Conservation (phyloP, 371 early-diverging fungal genomes). For the Circinella umbellata region DNA sequence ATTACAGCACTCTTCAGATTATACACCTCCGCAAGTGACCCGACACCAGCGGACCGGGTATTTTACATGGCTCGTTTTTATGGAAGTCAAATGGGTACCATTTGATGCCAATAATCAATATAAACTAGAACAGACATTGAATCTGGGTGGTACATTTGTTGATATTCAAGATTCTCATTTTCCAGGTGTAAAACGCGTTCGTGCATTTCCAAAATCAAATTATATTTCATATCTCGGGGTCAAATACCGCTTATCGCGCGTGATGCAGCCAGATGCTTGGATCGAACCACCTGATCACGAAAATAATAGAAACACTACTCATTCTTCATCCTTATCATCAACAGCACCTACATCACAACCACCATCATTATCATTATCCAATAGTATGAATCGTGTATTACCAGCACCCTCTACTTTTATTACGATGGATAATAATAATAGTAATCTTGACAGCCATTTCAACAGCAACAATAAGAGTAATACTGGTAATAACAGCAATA, state of each 20-base stretch:
- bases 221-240: constrained; percentile 53
- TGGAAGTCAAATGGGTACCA: constrained; percentile 49
- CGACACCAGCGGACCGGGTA: constrained; percentile 28
- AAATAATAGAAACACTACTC: constrained; percentile 1
- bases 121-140: constrained; percentile 50
- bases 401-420: neutral
- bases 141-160: constrained; percentile 54
- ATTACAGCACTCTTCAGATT: constrained; percentile 34
- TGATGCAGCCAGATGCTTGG: constrained; percentile 51
- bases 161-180: constrained; percentile 51
- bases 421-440: neutral
- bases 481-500: neutral
- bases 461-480: neutral
- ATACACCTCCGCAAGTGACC: constrained; percentile 19
- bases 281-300: constrained; percentile 33
- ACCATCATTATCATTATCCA: neutral
- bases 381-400: neutral
- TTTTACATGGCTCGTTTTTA: constrained; percentile 54
- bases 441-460: too few relatives aligned
- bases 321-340: constrained; percentile 4
- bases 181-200: constrained; percentile 50
- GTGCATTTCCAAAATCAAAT: constrained; percentile 53
- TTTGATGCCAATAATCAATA: constrained; percentile 47
- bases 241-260: constrained; percentile 53
- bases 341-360: neutral